Percentiles rank a stretch among this genome's conserved stretches.
phyloP scores from a whole-genome alignment of 2,329 filamentous ascomycete species.

The Orbilia ellipsospora region DNA sequence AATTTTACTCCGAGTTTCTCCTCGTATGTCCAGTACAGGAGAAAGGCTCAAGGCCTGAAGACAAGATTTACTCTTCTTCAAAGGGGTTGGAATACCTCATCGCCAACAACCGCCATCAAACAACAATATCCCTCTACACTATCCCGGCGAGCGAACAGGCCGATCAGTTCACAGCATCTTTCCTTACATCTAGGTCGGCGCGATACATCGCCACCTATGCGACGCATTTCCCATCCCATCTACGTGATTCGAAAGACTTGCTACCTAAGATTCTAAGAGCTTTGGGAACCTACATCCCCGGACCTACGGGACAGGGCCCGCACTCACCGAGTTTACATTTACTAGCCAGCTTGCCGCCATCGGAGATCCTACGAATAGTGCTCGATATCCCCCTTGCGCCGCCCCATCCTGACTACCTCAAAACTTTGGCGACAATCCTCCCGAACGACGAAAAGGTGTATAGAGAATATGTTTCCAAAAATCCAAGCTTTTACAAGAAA shows the following conservation, averaged over 20 bases:
- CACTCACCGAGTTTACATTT: conserved; percentile 43
- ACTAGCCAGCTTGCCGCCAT: conserved; percentile 31
- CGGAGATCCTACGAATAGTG: conserved; percentile 27
- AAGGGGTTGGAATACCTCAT: conserved; percentile 52
- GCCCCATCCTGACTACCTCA: conserved; percentile 49
- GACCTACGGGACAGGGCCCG: conserved; percentile 41
- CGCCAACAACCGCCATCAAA: conserved; percentile 49
- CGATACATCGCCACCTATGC: conserved; percentile 50
- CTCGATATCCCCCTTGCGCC: conserved; percentile 46
- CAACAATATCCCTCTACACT: conserved; percentile 41
- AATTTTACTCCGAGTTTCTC: conserved; percentile 51
- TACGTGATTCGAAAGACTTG: conserved; percentile 39
- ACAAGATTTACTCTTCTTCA: conserved; percentile 43
- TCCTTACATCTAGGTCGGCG: conserved; percentile 45
- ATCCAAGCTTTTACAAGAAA: conserved; percentile 53
- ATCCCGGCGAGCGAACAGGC: conserved; percentile 44
- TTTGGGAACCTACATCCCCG: conserved; percentile 45
- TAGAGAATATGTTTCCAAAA: conserved; percentile 36
- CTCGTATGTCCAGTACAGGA: conserved; percentile 43
- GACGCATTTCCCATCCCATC: conserved; percentile 41
- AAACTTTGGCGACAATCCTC: conserved; percentile 37
- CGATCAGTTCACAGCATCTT: conserved; percentile 51
- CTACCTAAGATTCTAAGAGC: conserved; percentile 48
- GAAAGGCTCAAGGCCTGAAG: conserved; percentile 13
- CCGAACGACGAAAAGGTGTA: conserved; percentile 42